Percentiles rank a stretch among this genome's conserved stretches.
Conservation (phyloP, 2,329 filamentous ascomycete species). For the Botrytis tulipae region DNA sequence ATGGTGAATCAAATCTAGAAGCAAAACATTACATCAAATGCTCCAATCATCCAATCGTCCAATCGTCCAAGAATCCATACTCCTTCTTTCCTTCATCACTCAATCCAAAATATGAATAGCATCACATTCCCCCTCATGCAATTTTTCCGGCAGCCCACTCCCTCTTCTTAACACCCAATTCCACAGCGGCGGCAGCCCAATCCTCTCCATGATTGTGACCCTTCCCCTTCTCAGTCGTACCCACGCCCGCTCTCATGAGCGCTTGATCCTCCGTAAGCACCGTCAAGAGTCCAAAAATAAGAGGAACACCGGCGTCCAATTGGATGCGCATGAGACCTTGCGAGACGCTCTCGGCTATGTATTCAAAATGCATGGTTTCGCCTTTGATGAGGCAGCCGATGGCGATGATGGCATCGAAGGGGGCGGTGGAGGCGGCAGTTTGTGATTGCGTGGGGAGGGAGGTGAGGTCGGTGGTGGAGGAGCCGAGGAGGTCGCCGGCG, state of each 20-base stretch:
- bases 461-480: slow-evolving; percentile 65
- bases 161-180: slow-evolving; percentile 84
- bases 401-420: slow-evolving; percentile 93
- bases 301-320: slow-evolving; percentile 81
- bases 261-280: slow-evolving; percentile 88
- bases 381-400: slow-evolving; percentile 98
- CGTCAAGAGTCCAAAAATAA: slow-evolving; percentile 90
- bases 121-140: slow-evolving; percentile 18
- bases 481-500: slow-evolving; percentile 73
- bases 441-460: slow-evolving; percentile 44
- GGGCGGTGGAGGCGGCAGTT: slow-evolving; percentile 48
- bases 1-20: not conserved
- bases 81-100: not conserved
- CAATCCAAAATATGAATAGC: not conserved
- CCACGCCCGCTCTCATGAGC: slow-evolving; percentile 74
- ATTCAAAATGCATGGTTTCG: slow-evolving; percentile 99
- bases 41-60: slow-evolving; percentile 1
- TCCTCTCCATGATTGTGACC: slow-evolving; percentile 97
- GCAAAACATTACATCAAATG: not conserved
- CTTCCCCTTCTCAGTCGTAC: slow-evolving; percentile 50
- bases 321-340: slow-evolving; percentile 94
- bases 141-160: slow-evolving; percentile 62
- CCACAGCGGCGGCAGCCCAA: slow-evolving; percentile 92
- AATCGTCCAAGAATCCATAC: slow-evolving; percentile 5
- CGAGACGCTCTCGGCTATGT: slow-evolving; percentile 88